Conservation (phyloP, 2,329 filamentous ascomycete species). For the Diaporthe batatas region DNA sequence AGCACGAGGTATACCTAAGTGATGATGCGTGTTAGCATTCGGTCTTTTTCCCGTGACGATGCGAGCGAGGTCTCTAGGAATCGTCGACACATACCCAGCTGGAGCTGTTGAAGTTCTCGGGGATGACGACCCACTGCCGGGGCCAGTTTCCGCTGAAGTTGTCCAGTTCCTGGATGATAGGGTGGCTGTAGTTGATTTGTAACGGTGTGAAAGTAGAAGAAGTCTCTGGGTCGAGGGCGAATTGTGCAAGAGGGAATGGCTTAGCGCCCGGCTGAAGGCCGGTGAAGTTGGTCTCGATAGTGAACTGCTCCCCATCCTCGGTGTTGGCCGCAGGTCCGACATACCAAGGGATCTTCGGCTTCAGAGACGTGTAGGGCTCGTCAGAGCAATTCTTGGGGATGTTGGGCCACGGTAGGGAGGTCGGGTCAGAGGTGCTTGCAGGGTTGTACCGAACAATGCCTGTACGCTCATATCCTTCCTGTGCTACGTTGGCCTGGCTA, state of each 20-base stretch:
- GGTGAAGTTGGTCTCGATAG: conserved; percentile 25
- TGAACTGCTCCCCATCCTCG: conserved; percentile 4
- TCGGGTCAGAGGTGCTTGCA: conserved; percentile 41
- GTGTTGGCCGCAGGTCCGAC: conserved; percentile 39
- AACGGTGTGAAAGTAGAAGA: conserved; percentile 51
- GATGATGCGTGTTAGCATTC: background rate
- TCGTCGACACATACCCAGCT: conserved; percentile 40
- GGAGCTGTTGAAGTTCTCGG: conserved; percentile 41
- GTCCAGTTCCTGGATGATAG: conserved; percentile 51
- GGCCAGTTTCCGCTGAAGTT: conserved; percentile 40
- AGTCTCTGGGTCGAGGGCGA: conserved; percentile 46
- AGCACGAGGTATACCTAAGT: conserved; percentile 17
- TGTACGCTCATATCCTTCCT: conserved; percentile 38
- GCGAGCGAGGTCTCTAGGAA: background rate
- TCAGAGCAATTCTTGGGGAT: conserved; percentile 47
- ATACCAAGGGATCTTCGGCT: conserved; percentile 47
- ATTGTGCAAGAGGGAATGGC: conserved; percentile 41
- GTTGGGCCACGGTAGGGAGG: conserved; percentile 41
- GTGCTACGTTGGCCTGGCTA: background rate
- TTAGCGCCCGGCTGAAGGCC: background rate
- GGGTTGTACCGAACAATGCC: conserved; percentile 48
- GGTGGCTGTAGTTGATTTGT: conserved; percentile 58
- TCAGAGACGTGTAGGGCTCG: conserved; percentile 46
- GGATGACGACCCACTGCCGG: conserved; percentile 41
- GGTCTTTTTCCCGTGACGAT: fast-evolving